Conservation (phyloP, 2,329 filamentous ascomycete species). For the Alternaria sp. region DNA sequence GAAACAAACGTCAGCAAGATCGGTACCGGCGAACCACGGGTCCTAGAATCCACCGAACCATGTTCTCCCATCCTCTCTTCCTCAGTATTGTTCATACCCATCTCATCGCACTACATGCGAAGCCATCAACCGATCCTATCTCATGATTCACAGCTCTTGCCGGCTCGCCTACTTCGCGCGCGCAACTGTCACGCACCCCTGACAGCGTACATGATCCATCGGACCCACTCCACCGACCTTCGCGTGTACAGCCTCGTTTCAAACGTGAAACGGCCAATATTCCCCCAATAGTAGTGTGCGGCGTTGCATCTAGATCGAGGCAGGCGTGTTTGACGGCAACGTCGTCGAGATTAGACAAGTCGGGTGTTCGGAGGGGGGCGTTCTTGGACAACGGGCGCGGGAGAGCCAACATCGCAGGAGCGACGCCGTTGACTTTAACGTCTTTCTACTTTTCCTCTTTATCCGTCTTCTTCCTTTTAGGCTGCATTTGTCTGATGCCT, state of each 20-base stretch:
- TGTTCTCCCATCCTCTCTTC: not conserved
- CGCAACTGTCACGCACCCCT: conserved; percentile 17
- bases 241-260: conserved; percentile 25
- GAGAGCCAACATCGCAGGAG: not conserved
- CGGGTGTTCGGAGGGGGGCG: not conserved
- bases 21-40: not conserved
- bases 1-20: not conserved
- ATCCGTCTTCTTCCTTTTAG: conserved; percentile 7
- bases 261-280: conserved; percentile 30
- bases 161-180: conserved; percentile 12
- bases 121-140: not conserved
- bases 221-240: conserved; percentile 6
- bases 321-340: conserved; percentile 20
- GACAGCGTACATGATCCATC: not conserved
- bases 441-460: not conserved
- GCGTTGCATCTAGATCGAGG: conserved; percentile 13
- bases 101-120: not conserved
- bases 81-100: not conserved
- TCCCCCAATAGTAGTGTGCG: conserved; percentile 28
- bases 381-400: not conserved
- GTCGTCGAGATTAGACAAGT: conserved; percentile 11
- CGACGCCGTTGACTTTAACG: not conserved
- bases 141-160: not conserved
- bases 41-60: not conserved
- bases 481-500: not conserved